These are phyloP conservation scores for Euphrasia confusa DNA, from an alignment of 257 asterid species.

Conservation along the genomic window DNA sequence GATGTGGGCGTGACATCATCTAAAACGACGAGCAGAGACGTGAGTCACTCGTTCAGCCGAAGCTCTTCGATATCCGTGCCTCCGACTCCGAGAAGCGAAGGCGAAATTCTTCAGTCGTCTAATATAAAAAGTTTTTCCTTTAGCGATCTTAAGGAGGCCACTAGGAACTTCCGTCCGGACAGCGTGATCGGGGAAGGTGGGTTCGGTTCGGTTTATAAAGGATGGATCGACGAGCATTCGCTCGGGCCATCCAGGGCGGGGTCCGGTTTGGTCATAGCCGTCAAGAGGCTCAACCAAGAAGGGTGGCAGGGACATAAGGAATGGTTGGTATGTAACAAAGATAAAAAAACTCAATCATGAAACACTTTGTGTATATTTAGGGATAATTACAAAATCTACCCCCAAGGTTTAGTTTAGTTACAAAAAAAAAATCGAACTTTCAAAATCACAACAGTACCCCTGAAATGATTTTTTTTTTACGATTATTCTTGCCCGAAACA, in stretches of 20 bases:
- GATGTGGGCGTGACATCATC: slow-evolving; percentile 37
- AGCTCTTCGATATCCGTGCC: slow-evolving; percentile 50
- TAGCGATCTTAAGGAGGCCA: slow-evolving; percentile 61
- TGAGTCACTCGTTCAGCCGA: slow-evolving; percentile 41
- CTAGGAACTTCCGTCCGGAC: slow-evolving; percentile 76
- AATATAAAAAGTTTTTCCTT: slow-evolving; percentile 54
- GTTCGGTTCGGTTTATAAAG: slow-evolving; percentile 74
- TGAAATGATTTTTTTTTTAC: background rate
- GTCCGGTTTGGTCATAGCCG: slow-evolving; percentile 61
- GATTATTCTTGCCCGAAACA: background rate
- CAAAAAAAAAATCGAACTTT: background rate
- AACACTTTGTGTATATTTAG: background rate
- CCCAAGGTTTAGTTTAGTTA: background rate
- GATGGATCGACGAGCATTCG: slow-evolving; percentile 73
- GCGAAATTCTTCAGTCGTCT: slow-evolving; percentile 55
- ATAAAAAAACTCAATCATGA: too few relatives aligned
- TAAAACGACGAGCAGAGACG: slow-evolving; percentile 38
- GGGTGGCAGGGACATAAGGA: slow-evolving; percentile 86
- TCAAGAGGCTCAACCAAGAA: slow-evolving; percentile 72
- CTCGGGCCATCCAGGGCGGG: slow-evolving; percentile 59
- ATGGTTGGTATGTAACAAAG: slow-evolving; percentile 61
- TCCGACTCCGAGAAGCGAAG: slow-evolving; percentile 51
- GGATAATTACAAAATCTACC: background rate
- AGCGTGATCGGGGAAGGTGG: slow-evolving; percentile 85
- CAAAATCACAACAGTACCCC: background rate